phyloP scores from a whole-genome alignment of 352 stramenopile genomes.

The Globisporangium sylvaticum region DNA sequence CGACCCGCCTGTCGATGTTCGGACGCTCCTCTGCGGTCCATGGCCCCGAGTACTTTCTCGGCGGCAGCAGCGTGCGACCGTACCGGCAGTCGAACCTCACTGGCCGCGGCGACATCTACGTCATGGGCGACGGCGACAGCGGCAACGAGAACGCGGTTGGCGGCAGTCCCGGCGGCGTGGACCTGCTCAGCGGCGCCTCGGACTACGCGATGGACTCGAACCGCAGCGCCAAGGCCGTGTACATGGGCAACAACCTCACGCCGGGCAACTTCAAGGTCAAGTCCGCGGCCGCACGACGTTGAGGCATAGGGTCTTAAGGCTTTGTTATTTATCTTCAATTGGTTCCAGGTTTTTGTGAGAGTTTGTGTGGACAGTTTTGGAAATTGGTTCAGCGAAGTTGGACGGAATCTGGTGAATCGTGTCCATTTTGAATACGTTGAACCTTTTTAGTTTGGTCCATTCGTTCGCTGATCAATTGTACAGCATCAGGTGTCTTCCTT shows the following conservation, averaged over 20 bases:
- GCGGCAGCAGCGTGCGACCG: background rate
- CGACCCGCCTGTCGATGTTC: slow-evolving; percentile 6
- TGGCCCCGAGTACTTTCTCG: slow-evolving; percentile 5
- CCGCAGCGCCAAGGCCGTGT: slow-evolving; percentile 3
- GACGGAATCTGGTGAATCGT: too few relatives aligned
- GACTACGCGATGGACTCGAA: background rate
- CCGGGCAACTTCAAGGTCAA: background rate
- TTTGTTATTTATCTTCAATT: too few relatives aligned
- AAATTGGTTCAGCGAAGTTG: too few relatives aligned
- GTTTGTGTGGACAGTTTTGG: too few relatives aligned
- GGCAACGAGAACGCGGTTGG: background rate
- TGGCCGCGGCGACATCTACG: slow-evolving; percentile 3
- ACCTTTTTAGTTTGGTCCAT: too few relatives aligned
- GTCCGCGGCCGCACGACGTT: background rate
- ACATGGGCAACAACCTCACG: slow-evolving; percentile 1
- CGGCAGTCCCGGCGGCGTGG: background rate
- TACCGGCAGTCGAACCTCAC: slow-evolving; percentile 4
- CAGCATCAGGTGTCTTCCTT: too few relatives aligned
- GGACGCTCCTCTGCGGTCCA: slow-evolving; percentile 1
- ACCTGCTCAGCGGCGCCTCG: background rate
- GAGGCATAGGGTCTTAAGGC: too few relatives aligned
- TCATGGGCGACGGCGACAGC: slow-evolving; percentile 2
- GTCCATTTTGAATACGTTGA: too few relatives aligned
- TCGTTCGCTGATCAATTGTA: too few relatives aligned
- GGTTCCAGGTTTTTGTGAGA: too few relatives aligned